Percentiles rank a stretch among this genome's conserved stretches.
Evolutionary conservation across 73 alveolate genomes (phyloP).

Genomic region (Paramecium tetraurelia): DNA sequence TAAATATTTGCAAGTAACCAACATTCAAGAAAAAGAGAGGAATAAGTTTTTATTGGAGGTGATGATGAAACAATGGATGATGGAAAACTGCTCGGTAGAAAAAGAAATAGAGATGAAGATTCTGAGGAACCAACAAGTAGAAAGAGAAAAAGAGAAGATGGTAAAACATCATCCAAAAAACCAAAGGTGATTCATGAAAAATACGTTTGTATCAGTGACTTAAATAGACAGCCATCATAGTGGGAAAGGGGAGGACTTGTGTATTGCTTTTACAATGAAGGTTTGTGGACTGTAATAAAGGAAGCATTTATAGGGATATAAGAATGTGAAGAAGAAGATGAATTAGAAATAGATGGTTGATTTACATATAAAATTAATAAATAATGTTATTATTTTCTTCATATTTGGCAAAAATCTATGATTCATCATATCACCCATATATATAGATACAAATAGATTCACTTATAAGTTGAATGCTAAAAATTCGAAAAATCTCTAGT

Average conservation of each 20-base stretch:
- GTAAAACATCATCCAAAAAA: neutral
- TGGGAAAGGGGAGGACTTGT: slow-evolving; percentile 49
- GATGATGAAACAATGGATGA: neutral
- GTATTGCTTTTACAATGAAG: neutral
- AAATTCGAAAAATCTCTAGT: too few species aligned
- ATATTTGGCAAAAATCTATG: too few species aligned
- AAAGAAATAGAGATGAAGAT: neutral
- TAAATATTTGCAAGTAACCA: neutral
- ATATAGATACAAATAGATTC: too few species aligned
- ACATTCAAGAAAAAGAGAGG: neutral
- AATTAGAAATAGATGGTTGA: too few species aligned
- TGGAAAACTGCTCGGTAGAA: neutral
- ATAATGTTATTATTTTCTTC: too few species aligned
- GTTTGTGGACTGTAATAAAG: neutral
- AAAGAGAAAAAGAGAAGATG: neutral
- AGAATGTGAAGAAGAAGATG: too few species aligned
- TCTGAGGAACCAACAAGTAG: too few species aligned
- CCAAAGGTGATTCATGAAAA: neutral
- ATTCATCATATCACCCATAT: too few species aligned
- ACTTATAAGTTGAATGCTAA: too few species aligned
- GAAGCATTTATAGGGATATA: neutral
- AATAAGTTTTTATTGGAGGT: neutral
- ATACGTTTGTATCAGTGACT: slow-evolving; percentile 31
- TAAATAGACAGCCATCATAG: slow-evolving; percentile 26
- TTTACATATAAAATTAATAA: too few species aligned